A percentile compares a stretch with the other conserved stretches of the same genome.
Evolutionary conservation across 768 basidiomycete species (phyloP).

Genomic region (Candolleomyces efflorescens): DNA sequence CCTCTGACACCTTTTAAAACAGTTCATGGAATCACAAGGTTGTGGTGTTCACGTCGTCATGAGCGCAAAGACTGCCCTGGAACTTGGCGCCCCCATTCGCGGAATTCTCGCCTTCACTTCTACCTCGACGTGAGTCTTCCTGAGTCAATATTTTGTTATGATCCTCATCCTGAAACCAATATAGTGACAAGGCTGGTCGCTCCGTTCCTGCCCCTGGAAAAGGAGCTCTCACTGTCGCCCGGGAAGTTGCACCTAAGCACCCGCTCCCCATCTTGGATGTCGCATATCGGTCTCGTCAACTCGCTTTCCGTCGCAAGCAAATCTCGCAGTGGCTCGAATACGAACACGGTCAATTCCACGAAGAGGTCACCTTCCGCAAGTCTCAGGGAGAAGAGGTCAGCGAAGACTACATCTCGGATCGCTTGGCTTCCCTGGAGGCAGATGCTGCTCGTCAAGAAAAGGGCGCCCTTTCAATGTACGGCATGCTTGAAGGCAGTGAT

Average conservation of each 20-base stretch:
- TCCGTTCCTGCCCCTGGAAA: conserved; percentile 96
- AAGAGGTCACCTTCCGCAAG: conserved; percentile 67
- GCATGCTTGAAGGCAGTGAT: conserved; percentile 89
- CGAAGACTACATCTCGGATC: conserved; percentile 67
- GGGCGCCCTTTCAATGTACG: conserved; percentile 88
- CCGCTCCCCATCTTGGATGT: conserved; percentile 79
- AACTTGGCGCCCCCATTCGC: conserved; percentile 90
- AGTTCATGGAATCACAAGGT: conserved; percentile 96
- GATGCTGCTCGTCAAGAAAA: conserved; percentile 92
- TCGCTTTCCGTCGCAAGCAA: conserved; percentile 92
- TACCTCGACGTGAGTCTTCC: conserved; percentile 76
- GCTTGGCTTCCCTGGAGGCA: conserved; percentile 81
- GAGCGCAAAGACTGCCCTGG: conserved; percentile 93
- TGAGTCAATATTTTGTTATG: neutral
- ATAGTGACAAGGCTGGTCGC: conserved; percentile 95
- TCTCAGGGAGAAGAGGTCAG: conserved; percentile 46
- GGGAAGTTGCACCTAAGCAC: conserved; percentile 76
- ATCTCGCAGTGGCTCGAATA: conserved; percentile 93
- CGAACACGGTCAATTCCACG: conserved; percentile 80
- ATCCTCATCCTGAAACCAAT: conserved; percentile 3
- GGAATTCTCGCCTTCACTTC: conserved; percentile 94
- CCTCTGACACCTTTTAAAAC: conserved; percentile 3
- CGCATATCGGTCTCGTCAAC: conserved; percentile 88
- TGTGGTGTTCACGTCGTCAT: conserved; percentile 97
- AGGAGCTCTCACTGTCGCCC: conserved; percentile 85